These are phyloP conservation scores for Suhomyces xylopsoci DNA, from an alignment of 805 yeast genomes.

Conservation along the genomic window DNA sequence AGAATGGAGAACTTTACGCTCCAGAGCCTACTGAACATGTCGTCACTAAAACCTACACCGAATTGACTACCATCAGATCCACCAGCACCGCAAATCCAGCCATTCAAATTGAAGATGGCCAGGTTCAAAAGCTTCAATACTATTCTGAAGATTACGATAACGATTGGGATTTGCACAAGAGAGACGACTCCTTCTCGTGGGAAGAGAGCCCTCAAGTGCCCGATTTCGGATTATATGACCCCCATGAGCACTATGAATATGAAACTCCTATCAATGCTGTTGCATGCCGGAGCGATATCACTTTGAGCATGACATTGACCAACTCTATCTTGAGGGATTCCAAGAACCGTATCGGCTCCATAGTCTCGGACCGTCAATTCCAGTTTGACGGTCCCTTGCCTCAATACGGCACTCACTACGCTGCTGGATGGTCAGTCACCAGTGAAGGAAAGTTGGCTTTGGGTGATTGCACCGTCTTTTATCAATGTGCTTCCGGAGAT, in stretches of 20 bases:
- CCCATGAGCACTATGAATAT: constrained; percentile 5
- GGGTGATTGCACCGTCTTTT: constrained; percentile 30
- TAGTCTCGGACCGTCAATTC: constrained; percentile 37
- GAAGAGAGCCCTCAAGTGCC: background rate
- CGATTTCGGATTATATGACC: background rate
- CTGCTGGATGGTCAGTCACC: constrained; percentile 40
- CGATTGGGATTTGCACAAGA: constrained; percentile 1
- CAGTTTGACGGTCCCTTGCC: constrained; percentile 44
- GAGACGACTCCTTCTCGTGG: constrained; percentile 2
- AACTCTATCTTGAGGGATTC: constrained; percentile 32
- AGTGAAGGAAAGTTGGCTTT: constrained; percentile 30
- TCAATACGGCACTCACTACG: constrained; percentile 35
- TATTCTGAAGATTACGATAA: constrained; percentile 1
- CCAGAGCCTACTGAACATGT: constrained; percentile 8
- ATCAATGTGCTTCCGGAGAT: constrained; percentile 40
- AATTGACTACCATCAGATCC: constrained; percentile 18
- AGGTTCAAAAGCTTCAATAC: constrained; percentile 19
- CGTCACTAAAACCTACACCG: constrained; percentile 8
- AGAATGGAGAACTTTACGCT: constrained; percentile 19
- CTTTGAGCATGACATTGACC: constrained; percentile 27
- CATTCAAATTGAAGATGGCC: constrained; percentile 29
- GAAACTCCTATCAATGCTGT: constrained; percentile 26
- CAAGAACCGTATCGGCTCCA: constrained; percentile 33
- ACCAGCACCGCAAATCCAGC: constrained; percentile 19
- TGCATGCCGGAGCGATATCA: constrained; percentile 23